Evolutionary conservation across 1,139 yeast species (phyloP), one percentile per base, ranked within the genome.

Genomic region (Lodderomyces margitis): DNA sequence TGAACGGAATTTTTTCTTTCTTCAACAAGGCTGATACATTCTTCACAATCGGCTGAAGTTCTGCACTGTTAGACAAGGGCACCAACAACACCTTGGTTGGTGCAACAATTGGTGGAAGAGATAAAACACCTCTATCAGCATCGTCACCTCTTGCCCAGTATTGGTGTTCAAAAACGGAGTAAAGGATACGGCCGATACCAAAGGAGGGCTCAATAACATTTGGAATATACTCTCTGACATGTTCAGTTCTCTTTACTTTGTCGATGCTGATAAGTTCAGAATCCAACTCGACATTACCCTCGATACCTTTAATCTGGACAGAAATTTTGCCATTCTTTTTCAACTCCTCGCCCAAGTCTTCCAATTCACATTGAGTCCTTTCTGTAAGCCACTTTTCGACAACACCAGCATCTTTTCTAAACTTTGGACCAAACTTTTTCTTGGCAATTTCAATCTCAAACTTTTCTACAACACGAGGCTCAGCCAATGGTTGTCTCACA

Each of bases 171-270:
- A 91, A 85, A 53, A 92, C 70, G 37, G 96, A 79, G 71, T 94
- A 94, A 52, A 94, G 74, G 62, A 94, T 88, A 75, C 99, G 92
- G 49, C 98, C 98, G 62, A 94, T 87, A 78, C 99, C 99, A 59
- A 94, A 94, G 6, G 99, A 94, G 50, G 99, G 99, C 71, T 94
- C 99, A 59, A 94, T 94, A 47, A 94, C 99, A 62, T 88, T 91
- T 50, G 99, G 99, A 53, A 91, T 87, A 70, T 71, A 94, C 70
- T 94, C 98, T 62, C 98, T 87, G 46, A 92, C 76, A 64, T 91
- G 96, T 68, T 88, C 96, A 41, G 85, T 83, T 61, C 81, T 83
- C 43, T 84, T 81, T 57, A 80, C 84, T 73, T 86, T 81, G 56
- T 78, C 88, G 61, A 92, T 87, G 51, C 74, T 74, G 52, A 92